phyloP scores from a whole-genome alignment of 257 asterid species.

The Solanum lignicaule region DNA sequence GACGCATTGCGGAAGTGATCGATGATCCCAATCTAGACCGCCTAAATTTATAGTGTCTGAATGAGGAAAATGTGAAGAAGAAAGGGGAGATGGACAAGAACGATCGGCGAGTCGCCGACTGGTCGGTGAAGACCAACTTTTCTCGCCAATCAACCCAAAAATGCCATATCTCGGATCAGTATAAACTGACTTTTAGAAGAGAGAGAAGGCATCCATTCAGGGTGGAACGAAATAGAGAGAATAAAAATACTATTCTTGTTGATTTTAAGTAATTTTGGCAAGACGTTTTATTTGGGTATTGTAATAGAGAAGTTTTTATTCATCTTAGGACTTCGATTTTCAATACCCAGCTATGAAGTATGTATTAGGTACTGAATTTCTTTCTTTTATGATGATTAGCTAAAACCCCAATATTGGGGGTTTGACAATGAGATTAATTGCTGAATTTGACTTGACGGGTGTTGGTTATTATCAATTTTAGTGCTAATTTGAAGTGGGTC shows the following conservation, averaged over 20 bases:
- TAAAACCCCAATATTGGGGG: not conserved
- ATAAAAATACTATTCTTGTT: not conserved
- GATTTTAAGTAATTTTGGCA: not conserved
- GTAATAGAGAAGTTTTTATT: too few species aligned
- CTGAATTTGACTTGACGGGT: not conserved
- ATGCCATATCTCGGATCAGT: fast-evolving
- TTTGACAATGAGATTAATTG: not conserved
- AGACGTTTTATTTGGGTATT: not conserved
- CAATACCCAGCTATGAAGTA: not conserved
- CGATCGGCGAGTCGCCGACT: not conserved
- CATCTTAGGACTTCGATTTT: not conserved
- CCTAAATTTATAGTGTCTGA: too few species aligned
- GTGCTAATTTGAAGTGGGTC: not conserved
- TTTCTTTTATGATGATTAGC: not conserved
- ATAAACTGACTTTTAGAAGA: too few species aligned
- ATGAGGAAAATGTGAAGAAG: not conserved
- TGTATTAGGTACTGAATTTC: not conserved
- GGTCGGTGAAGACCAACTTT: not conserved
- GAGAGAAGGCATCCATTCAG: not conserved
- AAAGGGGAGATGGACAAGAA: not conserved
- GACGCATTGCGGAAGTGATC: too few species aligned
- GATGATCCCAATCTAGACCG: too few species aligned
- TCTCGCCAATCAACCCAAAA: not conserved
- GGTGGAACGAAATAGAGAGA: not conserved
- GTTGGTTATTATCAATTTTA: not conserved